Conservation (phyloP, 495 filamentous ascomycete species). For the Glonium stellatum region DNA sequence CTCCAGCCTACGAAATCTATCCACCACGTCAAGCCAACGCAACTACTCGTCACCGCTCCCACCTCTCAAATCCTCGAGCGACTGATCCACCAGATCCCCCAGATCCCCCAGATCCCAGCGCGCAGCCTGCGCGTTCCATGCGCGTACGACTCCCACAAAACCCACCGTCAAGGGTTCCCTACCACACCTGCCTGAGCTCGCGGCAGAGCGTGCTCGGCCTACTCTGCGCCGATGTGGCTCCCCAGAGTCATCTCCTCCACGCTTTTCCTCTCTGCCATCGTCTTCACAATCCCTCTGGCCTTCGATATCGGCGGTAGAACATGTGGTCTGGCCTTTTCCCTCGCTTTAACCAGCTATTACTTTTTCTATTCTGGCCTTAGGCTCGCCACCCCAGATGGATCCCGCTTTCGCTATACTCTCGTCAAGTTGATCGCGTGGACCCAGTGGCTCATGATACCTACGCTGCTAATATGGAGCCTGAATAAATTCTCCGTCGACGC, state of each 20-base stretch:
- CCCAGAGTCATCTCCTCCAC: constrained; percentile 41
- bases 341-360: constrained; percentile 81
- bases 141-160: neutral
- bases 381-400: constrained; percentile 71
- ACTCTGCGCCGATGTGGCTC: constrained; percentile 26
- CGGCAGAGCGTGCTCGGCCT: constrained; percentile 26
- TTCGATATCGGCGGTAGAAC: constrained; percentile 96
- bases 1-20: constrained; percentile 3
- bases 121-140: constrained; percentile 21
- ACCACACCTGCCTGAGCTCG: constrained; percentile 9
- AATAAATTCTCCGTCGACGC: constrained; percentile 87
- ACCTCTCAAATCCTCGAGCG: neutral
- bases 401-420: constrained; percentile 62
- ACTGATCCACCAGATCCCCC: neutral
- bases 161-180: neutral
- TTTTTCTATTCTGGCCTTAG: constrained; percentile 75
- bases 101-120: constrained; percentile 1
- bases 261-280: constrained; percentile 77
- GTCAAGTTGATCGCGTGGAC: constrained; percentile 58
- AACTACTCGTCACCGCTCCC: constrained; percentile 1
- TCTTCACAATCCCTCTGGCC: constrained; percentile 87
- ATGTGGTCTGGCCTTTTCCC: constrained; percentile 85
- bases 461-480: constrained; percentile 86
- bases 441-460: constrained; percentile 77
- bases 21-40: neutral